Evolutionary conservation across 371 early-diverging fungal species (phyloP).

Genomic region (Batrachochytrium dendrobatidis): DNA sequence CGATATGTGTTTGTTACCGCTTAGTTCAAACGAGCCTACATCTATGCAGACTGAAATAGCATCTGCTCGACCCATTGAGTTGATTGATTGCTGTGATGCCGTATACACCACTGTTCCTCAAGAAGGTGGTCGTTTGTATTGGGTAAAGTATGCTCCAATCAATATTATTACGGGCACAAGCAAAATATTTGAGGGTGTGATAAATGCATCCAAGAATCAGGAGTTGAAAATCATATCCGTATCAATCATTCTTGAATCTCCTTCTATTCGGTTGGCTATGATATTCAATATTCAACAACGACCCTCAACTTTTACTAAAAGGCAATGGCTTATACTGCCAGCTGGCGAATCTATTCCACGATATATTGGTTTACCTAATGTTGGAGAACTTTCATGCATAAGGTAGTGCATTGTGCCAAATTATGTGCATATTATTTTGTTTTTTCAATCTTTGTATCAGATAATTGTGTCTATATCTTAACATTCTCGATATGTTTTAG

Average conservation of each 20-base stretch:
- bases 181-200: conserved; percentile 55
- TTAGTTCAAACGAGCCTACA: conserved; percentile 16
- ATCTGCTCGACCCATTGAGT: conserved; percentile 1
- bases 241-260: conserved; percentile 35
- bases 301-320: conserved; percentile 11
- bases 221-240: conserved; percentile 53
- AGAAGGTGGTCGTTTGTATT: conserved; percentile 9
- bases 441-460: neutral
- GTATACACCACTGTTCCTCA: conserved; percentile 9
- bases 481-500: conserved; percentile 23
- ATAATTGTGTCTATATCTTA: neutral
- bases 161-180: conserved; percentile 44
- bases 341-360: conserved; percentile 21
- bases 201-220: conserved; percentile 51
- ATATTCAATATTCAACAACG: conserved; percentile 39
- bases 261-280: conserved; percentile 38
- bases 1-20: conserved; percentile 45
- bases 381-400: conserved; percentile 46
- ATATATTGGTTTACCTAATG: conserved; percentile 32
- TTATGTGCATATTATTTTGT: conserved; percentile 1
- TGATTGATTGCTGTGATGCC: conserved; percentile 25
- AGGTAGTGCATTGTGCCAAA: conserved; percentile 29
- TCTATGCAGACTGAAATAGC: neutral
- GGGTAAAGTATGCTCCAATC: conserved; percentile 38
- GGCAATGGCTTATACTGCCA: conserved; percentile 36